These are phyloP conservation scores for Candida loeiensis DNA, from an alignment of 805 yeast species.

Conservation along the genomic window DNA sequence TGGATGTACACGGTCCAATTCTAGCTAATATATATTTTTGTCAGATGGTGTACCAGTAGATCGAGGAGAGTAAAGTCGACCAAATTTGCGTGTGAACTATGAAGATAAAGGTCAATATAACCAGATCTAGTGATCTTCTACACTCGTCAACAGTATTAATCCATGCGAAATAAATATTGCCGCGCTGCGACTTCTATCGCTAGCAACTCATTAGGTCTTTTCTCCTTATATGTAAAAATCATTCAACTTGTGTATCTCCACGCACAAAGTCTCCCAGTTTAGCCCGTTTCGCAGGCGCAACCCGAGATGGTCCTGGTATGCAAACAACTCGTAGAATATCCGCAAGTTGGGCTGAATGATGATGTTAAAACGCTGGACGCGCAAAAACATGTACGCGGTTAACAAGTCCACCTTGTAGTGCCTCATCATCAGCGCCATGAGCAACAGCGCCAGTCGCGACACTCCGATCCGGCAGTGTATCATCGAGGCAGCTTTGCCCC, in stretches of 20 bases:
- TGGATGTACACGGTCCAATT: slow-evolving; percentile 12
- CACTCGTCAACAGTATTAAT: too few relatives aligned
- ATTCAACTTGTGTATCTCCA: slow-evolving; percentile 28
- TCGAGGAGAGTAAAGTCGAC: too few relatives aligned
- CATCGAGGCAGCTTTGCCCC: slow-evolving; percentile 16
- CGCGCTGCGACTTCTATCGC: too few relatives aligned
- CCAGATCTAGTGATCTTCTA: too few relatives aligned
- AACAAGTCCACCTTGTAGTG: slow-evolving; percentile 26
- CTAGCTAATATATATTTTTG: slow-evolving; percentile 10
- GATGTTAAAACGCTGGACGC: slow-evolving; percentile 38
- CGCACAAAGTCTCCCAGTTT: slow-evolving; percentile 29
- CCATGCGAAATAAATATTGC: slow-evolving; percentile 1
- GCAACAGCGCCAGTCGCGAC: slow-evolving; percentile 40
- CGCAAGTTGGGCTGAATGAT: slow-evolving; percentile 42
- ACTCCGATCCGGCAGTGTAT: slow-evolving; percentile 43
- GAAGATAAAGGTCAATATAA: too few relatives aligned
- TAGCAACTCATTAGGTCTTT: too few relatives aligned
- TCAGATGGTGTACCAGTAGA: too few relatives aligned
- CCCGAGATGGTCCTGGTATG: slow-evolving; percentile 25
- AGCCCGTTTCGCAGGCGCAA: slow-evolving; percentile 12
- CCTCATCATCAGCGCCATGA: slow-evolving; percentile 38
- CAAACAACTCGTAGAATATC: slow-evolving; percentile 35
- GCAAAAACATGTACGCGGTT: slow-evolving; percentile 34
- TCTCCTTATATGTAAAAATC: slow-evolving; percentile 22
- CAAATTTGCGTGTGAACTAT: background rate